phyloP scores from a whole-genome alignment of 2,329 filamentous ascomycete genomes.

The Cladosporium phlei region DNA sequence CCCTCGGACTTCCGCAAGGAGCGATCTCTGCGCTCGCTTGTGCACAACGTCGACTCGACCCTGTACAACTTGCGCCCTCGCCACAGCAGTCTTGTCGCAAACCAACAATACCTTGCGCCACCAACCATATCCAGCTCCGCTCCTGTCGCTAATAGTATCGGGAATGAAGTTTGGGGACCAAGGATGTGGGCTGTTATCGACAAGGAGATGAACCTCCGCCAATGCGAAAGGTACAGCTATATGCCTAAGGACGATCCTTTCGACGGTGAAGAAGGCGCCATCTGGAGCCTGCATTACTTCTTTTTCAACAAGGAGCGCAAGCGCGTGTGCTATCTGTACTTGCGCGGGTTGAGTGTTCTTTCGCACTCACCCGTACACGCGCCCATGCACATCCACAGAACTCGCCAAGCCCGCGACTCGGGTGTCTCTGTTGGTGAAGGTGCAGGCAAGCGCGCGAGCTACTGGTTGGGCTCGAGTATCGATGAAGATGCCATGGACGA shows the following conservation, averaged over 20 bases:
- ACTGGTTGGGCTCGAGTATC: slow-evolving; percentile 65
- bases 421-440: slow-evolving; percentile 43
- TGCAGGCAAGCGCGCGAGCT: slow-evolving; percentile 75
- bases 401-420: slow-evolving; percentile 30
- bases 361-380: slow-evolving; percentile 54
- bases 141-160: slow-evolving; percentile 21
- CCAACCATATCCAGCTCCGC: slow-evolving; percentile 23
- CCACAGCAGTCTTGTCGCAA: slow-evolving; percentile 18
- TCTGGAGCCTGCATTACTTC: slow-evolving; percentile 96
- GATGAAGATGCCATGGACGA: slow-evolving; percentile 17
- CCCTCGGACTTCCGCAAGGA: slow-evolving; percentile 88
- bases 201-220: slow-evolving; percentile 86
- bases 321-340: slow-evolving; percentile 88
- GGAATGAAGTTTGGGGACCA: slow-evolving; percentile 64
- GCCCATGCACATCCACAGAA: slow-evolving; percentile 41
- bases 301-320: slow-evolving; percentile 94
- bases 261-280: slow-evolving; percentile 83
- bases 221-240: slow-evolving; percentile 87
- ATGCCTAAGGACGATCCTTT: slow-evolving; percentile 85
- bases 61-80: slow-evolving; percentile 75
- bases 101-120: slow-evolving; percentile 24
- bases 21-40: slow-evolving; percentile 71
- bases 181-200: slow-evolving; percentile 90
- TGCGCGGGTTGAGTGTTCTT: slow-evolving; percentile 79
- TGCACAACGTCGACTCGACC: slow-evolving; percentile 81